Percentiles rank a stretch among this genome's conserved stretches.
phyloP scores from a whole-genome alignment of 2,329 filamentous ascomycete genomes.

The Phaeosphaeria sp. region DNA sequence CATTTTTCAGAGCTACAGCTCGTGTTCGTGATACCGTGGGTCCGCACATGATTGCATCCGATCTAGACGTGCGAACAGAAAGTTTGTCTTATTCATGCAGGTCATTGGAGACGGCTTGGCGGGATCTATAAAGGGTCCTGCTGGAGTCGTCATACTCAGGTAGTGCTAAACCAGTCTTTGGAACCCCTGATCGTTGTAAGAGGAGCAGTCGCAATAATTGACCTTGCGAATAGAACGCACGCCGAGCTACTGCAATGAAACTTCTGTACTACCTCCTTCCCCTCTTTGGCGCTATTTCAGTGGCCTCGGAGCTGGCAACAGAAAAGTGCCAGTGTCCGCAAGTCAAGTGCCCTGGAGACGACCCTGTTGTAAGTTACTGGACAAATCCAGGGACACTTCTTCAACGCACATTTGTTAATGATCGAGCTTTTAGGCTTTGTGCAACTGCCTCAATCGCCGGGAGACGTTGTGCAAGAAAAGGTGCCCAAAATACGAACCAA shows the following conservation, averaged over 20 bases:
- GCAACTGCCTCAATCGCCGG: slow-evolving; percentile 34
- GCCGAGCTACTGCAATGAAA: slow-evolving; percentile 25
- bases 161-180: neutral
- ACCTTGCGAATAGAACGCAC: neutral
- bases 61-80: neutral
- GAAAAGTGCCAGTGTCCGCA: slow-evolving; percentile 31
- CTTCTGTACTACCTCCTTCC: slow-evolving; percentile 22
- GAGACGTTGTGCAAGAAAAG: slow-evolving; percentile 29
- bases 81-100: neutral
- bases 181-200: neutral
- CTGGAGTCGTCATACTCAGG: neutral
- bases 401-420: neutral
- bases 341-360: slow-evolving; percentile 32
- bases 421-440: slow-evolving; percentile 23
- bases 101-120: slow-evolving; percentile 2
- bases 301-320: slow-evolving; percentile 20
- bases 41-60: neutral
- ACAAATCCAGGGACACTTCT: neutral
- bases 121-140: slow-evolving; percentile 9
- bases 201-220: neutral
- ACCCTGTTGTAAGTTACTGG: slow-evolving; percentile 22
- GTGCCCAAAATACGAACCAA: slow-evolving; percentile 35
- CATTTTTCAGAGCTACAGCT: slow-evolving; percentile 1
- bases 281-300: slow-evolving; percentile 19
- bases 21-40: slow-evolving; percentile 7